Evolutionary conservation across 495 filamentous ascomycete species (phyloP).

Genomic region (Pyronema domesticum): DNA sequence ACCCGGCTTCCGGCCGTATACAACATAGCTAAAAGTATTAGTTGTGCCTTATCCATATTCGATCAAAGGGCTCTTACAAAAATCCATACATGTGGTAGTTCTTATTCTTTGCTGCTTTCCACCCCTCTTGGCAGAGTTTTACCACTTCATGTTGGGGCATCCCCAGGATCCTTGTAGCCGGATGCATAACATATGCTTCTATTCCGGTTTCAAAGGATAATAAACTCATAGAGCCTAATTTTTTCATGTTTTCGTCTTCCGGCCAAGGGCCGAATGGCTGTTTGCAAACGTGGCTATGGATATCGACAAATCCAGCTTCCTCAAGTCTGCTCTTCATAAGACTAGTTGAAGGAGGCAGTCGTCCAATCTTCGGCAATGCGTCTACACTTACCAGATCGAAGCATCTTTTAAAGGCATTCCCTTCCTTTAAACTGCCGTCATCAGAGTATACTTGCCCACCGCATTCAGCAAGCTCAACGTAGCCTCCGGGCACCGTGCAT

Average conservation of each 20-base stretch:
- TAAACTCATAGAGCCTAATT: slow-evolving; percentile 42
- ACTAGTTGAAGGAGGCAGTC: slow-evolving; percentile 6
- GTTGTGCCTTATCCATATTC: background rate
- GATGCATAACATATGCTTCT: slow-evolving; percentile 34
- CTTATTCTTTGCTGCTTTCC: background rate
- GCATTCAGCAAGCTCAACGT: background rate
- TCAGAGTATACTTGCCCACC: background rate
- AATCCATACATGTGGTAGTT: background rate
- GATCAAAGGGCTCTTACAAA: background rate
- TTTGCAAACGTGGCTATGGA: slow-evolving; percentile 35
- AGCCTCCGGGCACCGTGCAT: background rate
- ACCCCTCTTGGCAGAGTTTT: background rate
- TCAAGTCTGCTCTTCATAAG: slow-evolving; percentile 13
- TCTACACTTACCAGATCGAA: background rate
- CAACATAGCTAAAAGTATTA: background rate
- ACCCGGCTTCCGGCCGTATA: background rate
- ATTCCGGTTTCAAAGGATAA: slow-evolving; percentile 41
- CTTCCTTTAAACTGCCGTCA: background rate
- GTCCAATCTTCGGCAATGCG: slow-evolving; percentile 6
- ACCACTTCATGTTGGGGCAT: slow-evolving; percentile 23
- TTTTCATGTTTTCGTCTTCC: slow-evolving; percentile 41
- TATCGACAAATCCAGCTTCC: slow-evolving; percentile 23
- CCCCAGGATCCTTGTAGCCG: slow-evolving; percentile 31
- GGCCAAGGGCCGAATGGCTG: slow-evolving; percentile 52
- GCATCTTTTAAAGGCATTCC: background rate